These are phyloP conservation scores for Puccinia horiana DNA, from an alignment of 1,284 basidiomycete genomes.

Conservation along the genomic window DNA sequence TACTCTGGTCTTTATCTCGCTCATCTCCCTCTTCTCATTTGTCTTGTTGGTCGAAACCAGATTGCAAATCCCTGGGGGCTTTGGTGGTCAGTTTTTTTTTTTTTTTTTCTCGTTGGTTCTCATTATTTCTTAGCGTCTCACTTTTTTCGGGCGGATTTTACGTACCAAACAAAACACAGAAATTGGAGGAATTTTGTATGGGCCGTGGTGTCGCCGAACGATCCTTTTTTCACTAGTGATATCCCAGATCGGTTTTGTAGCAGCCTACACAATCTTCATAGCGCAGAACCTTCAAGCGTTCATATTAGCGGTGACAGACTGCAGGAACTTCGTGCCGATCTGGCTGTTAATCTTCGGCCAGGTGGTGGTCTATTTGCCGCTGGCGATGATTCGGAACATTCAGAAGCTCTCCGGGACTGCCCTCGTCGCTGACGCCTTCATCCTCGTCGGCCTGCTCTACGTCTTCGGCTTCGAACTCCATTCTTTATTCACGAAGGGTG, in stretches of 20 bases:
- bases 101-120: neutral
- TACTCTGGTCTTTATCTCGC: slow-evolving; percentile 77
- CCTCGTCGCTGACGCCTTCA: slow-evolving; percentile 91
- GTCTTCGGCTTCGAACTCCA: slow-evolving; percentile 66
- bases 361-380: slow-evolving; percentile 79
- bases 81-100: slow-evolving; percentile 69
- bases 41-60: slow-evolving; percentile 86
- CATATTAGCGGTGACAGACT: slow-evolving; percentile 79
- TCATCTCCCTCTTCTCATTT: slow-evolving; percentile 91
- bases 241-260: slow-evolving; percentile 73
- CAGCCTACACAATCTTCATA: slow-evolving; percentile 73
- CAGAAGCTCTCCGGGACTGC: slow-evolving; percentile 91
- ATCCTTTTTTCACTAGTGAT: slow-evolving; percentile 85
- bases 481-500: slow-evolving; percentile 68
- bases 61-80: slow-evolving; percentile 83
- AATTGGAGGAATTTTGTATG: slow-evolving; percentile 89
- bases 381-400: slow-evolving; percentile 81
- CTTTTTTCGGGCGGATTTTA: neutral
- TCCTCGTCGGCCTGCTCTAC: slow-evolving; percentile 72
- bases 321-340: slow-evolving; percentile 70
- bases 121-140: neutral
- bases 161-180: slow-evolving; percentile 64
- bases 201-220: slow-evolving; percentile 83
- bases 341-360: slow-evolving; percentile 81
- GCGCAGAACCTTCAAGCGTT: slow-evolving; percentile 85